Conservation (phyloP, 2,329 filamentous ascomycete species). For the Trichoderma breve region DNA sequence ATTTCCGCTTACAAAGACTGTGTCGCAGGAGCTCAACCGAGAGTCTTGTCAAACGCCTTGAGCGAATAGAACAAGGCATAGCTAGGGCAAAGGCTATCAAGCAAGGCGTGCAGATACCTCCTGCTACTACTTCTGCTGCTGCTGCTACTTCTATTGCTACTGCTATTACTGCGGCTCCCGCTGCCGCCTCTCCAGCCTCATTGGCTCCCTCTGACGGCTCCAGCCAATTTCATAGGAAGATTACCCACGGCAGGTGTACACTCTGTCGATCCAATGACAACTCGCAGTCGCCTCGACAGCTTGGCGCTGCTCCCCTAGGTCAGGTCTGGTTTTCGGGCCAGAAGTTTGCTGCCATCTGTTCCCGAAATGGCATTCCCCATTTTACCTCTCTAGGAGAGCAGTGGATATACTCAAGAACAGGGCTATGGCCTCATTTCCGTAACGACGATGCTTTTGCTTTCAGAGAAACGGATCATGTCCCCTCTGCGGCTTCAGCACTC, state of each 20-base stretch:
- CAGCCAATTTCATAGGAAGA: not conserved
- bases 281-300: not conserved
- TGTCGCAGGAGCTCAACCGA: conserved; percentile 23
- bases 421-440: conserved; percentile 30
- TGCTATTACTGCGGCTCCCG: not conserved
- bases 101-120: not conserved
- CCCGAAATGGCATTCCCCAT: conserved; percentile 49
- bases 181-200: conserved; percentile 13
- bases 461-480: not conserved
- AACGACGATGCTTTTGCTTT: not conserved
- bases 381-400: conserved; percentile 46
- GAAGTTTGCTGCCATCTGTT: conserved; percentile 46
- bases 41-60: conserved; percentile 39
- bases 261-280: not conserved
- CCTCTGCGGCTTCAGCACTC: not conserved
- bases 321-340: conserved; percentile 48
- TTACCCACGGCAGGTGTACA: not conserved
- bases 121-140: not conserved
- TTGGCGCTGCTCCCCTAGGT: conserved; percentile 25
- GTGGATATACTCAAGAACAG: conserved; percentile 48
- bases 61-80: conserved; percentile 40
- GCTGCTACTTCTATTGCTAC: not conserved
- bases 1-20: conserved; percentile 11
- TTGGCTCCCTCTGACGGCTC: not conserved
- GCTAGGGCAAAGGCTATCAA: conserved; percentile 17